Percentiles rank a stretch among this genome's conserved stretches.
Evolutionary conservation across 805 yeast species (phyloP).

Genomic region (Saccharomyces jurei): DNA sequence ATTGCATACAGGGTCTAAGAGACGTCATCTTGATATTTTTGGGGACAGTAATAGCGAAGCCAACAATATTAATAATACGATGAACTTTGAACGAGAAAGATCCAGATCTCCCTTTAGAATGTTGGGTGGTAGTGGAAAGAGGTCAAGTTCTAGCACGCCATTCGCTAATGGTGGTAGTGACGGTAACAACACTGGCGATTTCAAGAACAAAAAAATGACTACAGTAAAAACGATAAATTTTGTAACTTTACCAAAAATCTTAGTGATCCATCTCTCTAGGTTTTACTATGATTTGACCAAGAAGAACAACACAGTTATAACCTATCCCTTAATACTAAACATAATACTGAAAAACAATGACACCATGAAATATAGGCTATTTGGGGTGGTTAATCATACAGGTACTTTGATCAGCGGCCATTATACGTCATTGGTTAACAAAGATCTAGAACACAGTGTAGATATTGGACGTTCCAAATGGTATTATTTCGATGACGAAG

Average conservation of each 20-base stretch:
- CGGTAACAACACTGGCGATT: conserved; percentile 66
- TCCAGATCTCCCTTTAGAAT: conserved; percentile 12
- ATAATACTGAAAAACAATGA: conserved; percentile 36
- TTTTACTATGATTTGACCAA: conserved; percentile 52
- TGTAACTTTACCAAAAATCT: conserved; percentile 68
- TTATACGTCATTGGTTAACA: conserved; percentile 61
- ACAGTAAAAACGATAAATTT: conserved; percentile 68
- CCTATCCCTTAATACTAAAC: conserved; percentile 48
- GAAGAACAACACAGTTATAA: conserved; percentile 42
- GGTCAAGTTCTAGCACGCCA: conserved; percentile 32
- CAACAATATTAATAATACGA: conserved; percentile 17
- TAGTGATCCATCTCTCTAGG: conserved; percentile 79
- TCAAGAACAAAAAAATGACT: conserved; percentile 19
- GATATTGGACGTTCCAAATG: conserved; percentile 39
- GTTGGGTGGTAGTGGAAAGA: conserved; percentile 3
- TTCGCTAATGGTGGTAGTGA: conserved; percentile 33
- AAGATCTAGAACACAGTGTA: conserved; percentile 32
- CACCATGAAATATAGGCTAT: conserved; percentile 41
- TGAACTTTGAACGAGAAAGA: conserved; percentile 9
- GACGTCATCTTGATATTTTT: background rate
- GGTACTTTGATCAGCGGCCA: conserved; percentile 71
- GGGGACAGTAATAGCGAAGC: conserved; percentile 3
- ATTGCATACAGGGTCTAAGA: background rate
- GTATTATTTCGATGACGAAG: conserved; percentile 73
- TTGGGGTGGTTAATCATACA: conserved; percentile 61